Evolutionary conservation across 768 basidiomycete genomes (phyloP), one percentile per base, ranked within the genome.

Genomic region (Pleurotus sapidus): DNA sequence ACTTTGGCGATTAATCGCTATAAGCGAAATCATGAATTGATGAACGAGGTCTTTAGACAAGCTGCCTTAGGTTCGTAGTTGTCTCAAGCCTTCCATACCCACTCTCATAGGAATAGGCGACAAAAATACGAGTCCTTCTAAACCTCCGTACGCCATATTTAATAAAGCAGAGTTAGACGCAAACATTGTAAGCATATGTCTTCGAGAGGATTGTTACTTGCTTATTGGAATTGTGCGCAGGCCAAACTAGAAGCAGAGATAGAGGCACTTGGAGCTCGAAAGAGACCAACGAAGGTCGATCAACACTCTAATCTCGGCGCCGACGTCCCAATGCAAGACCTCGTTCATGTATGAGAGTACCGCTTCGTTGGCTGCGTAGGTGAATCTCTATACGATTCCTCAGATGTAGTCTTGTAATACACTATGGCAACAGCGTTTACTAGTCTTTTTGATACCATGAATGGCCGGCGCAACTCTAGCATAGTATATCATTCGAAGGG

Each of bases 31-130:
- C 89, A 93, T 64, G 91, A 91, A 45, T 75, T 88, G 59, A 93
- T 93, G 90, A 87, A 87, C 65, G 88, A 88, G 43, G 87, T 93
- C 1, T 92, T 93, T 69, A 78, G 77, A 61, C 80, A 82, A 61
- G 90, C 91, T 20, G 88, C 87, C 0, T 88, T 84, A 63, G 83
- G 90, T 78, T 55, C 34, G 70, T 59, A 9, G 56, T 18, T 20
- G 23, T 56, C 60, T 12, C 57, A 25, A 6, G 23, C 2, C 12
- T 37, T 24, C 27, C 46, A 38, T 7, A 7, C 17, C 39, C 46
- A 37, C 34, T 27, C 40, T 51, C 42, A 40, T 37, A 7, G 38
- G 42, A 57, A 51, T 47, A 83, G 84, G 78, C 20, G 74, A 81
- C 59, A 80, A 78, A 65, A 68, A 76, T 17, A 60, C 71, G 15